Base-by-base conservation (phyloP, 306 rosid species). In the Cicer cuneatum region DNA sequence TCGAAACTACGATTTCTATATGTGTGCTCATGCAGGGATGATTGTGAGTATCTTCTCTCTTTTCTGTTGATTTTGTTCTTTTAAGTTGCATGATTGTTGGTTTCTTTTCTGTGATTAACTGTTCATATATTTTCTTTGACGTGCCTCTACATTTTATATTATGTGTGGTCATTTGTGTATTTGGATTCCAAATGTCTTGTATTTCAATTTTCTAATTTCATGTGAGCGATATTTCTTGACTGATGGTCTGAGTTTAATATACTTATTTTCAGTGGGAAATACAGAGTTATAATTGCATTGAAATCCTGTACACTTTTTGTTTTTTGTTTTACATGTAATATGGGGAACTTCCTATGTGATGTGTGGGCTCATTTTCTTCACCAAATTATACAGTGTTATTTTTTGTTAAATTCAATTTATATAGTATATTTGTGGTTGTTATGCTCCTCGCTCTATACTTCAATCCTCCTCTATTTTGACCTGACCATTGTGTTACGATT, bases 1-100 rank as follows among this genome's bases (percentile, higher is more conserved):
- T 0, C 72, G 89, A 35, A 95, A 90, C 69, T 86, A 95, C 29
- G 98, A 95, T 76, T 95, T 95, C 47, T 95, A 95, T 47, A 68
- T 95, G 45, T 95, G 99, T 77, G 98, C 99, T 0, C 99, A 95
- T 76, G 97, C 96, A 7, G 99, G 99, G 77, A 92, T 92, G 99
- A 95, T 95, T 2, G 99, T 95, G 70, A 85, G 98, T 83, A 59
- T 56, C 38, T 35, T 3, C 3, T 2, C 5, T 5, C 9, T 16
- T 71, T 62, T 48, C 11, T 15, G 38, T 47, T 19, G 39, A 18
- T 24, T 21, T 66, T 60, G 7, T 10, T 12, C 1, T 52, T 13
- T 21, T 5, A 38, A 39, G 39, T 2, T 67, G 10, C 21, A 1
- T 6, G 5, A 53, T 35, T 41, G 39, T 39, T 1, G 16, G 1